Evolutionary conservation across 1,284 basidiomycete species (phyloP).

Genomic region (Retiboletus flavoniger): DNA sequence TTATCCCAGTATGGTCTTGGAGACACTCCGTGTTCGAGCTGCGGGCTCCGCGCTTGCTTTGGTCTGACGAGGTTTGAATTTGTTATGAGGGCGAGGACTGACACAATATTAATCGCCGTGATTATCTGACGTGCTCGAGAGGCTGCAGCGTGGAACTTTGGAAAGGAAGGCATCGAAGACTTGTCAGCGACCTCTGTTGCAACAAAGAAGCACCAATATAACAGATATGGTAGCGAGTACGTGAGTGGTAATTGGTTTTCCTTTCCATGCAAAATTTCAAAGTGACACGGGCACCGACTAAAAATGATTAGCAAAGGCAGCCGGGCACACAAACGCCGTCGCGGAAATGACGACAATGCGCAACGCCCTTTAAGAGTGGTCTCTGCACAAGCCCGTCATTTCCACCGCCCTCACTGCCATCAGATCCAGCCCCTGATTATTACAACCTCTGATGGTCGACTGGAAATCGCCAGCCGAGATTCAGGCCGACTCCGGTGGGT

Average conservation of each 20-base stretch:
- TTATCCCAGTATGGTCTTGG: background rate
- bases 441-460: conserved; percentile 45
- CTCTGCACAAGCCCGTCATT: background rate
- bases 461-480: conserved; percentile 58
- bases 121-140: background rate
- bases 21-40: background rate
- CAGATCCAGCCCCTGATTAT: conserved; percentile 2
- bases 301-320: conserved; percentile 10
- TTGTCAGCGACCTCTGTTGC: background rate
- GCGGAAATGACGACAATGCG: conserved; percentile 9
- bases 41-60: background rate
- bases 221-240: conserved; percentile 9
- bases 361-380: conserved; percentile 17
- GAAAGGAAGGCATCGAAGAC: background rate
- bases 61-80: background rate
- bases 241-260: conserved; percentile 13
- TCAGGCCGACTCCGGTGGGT: conserved; percentile 47
- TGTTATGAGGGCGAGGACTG: conserved; percentile 1
- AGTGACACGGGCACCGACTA: background rate
- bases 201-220: conserved; percentile 8
- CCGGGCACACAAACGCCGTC: conserved; percentile 21
- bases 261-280: conserved; percentile 6
- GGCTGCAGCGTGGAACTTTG: conserved; percentile 1
- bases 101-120: background rate
- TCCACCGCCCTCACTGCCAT: background rate